Base-by-base conservation (phyloP, 345 rosid genomes). In the Fremontodendron californicum region DNA sequence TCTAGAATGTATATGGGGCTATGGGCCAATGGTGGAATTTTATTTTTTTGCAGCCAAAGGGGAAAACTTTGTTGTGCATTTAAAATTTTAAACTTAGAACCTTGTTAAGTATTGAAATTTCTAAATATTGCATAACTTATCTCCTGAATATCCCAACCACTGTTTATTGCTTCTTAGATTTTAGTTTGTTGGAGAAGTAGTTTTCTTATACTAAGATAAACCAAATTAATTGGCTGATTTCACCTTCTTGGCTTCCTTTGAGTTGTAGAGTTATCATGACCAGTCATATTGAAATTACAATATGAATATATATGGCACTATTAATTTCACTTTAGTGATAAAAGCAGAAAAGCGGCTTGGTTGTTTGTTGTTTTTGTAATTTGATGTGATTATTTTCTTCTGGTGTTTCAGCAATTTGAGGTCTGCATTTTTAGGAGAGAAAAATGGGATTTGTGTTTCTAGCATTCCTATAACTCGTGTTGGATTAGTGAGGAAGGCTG, bases 371-470 rank as follows among this genome's bases (percentile, higher is more conserved):
- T 57, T 57, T 57, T 25, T 60, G n/a, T 54, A 19, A 33, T 61
- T 52, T 82, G 67, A 49, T 70, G 58, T 7, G 16, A 23, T 48
- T 19, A 5, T 45, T 72, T 61, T 55, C 43, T 19, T 75, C 19
- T 78, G 72, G 70, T 61, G 63, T 82, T 81, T 82, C 88, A 90
- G 92, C 92, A 87, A 78, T 75, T 80, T 89, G 87, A 90, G 89
- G 83, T 87, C 96, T 57, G 77, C 82, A 46, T 87, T 95, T 84
- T 83, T 85, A 77, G 97, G 93, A n/a, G 90, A 90, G 75, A 86
- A 85, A 67, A 88, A 79, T 55, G 84, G 87, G 62, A 74, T 85
- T 37, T 63, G 42, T 33, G 43, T 63, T 45, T 85, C 89, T 46
- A 78, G 61, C n/a, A 73, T 81, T 49, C 85, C 89, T 4, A 78